Evolutionary conservation across 2,329 filamentous ascomycete species (phyloP), one percentile per base, ranked within the genome.

Genomic region (Calonectria crousiana): DNA sequence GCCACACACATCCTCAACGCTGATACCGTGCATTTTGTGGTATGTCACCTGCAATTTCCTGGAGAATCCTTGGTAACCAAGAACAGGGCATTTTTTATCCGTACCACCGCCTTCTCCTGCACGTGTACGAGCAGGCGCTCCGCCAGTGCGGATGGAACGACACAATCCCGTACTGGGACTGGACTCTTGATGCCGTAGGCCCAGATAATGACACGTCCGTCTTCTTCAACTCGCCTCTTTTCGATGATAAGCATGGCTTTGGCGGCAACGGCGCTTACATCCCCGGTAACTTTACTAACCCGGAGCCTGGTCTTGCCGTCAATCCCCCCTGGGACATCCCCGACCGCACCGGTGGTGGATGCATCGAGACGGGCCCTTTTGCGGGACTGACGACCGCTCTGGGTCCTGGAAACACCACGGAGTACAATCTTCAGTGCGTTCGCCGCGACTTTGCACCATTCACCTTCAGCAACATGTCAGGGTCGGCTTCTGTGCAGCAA

Each of bases 181-280:
- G 76, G 77, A 73, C 75, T 0, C 75, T 78, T 1, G 78, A 80
- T 49, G 70, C 67, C 2, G n/a, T 66, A 10, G 78, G 58, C 0
- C 62, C 67, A 34, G 74, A 78, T 1, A 75, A 75, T 5, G 71
- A 77, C 41, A 78, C 74, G 3, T 74, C 71, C 0, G 67, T 75
- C 2, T 76, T 79, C 36, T 64, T 71, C 26, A 38, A 76, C 60
- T 84, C 84, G 0, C 78, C 78, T 3, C 69, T 85, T 34, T 85
- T 85, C 44, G 81, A 84, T 32, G 68, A 81, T 2, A 71, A 76
- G 4, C 79, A 81, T 11, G 76, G 76, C 0, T 77, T 78, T 16
- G 71, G 76, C 0, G 76, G 76, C 0, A 78, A 78, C 2, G 75
- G 76, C n/a, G 75, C 18, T 9, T 78, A 66, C 34, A 38, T 77